A percentile compares a stretch with the other conserved stretches of the same genome.
Evolutionary conservation across 2,329 filamentous ascomycete genomes (phyloP).

Genomic region (Byssochlamys sp.): DNA sequence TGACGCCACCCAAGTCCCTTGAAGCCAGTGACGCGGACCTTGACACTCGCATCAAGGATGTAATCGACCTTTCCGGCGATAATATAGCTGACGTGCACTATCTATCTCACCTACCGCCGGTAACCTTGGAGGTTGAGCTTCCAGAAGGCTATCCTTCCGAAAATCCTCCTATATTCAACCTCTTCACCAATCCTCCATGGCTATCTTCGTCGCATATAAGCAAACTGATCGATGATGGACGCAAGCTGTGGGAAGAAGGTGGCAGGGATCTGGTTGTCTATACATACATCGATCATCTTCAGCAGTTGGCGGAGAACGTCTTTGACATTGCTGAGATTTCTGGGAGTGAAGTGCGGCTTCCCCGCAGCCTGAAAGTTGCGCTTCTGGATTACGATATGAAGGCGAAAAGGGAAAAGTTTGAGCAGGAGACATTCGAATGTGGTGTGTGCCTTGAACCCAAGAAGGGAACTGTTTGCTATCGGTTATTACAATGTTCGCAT

Average conservation of each 20-base stretch:
- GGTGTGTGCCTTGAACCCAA: slow-evolving; percentile 86
- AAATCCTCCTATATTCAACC: slow-evolving; percentile 40
- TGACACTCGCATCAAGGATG: slow-evolving; percentile 15
- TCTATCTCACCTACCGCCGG: slow-evolving; percentile 48
- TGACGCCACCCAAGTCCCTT: slow-evolving; percentile 35
- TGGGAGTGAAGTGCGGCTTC: slow-evolving; percentile 38
- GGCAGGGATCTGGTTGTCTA: slow-evolving; percentile 49
- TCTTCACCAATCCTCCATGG: slow-evolving; percentile 46
- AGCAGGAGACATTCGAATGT: slow-evolving; percentile 76
- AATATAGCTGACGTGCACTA: slow-evolving; percentile 32
- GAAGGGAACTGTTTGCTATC: slow-evolving; percentile 72
- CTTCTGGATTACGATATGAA: slow-evolving; percentile 70
- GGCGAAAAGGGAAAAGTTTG: slow-evolving; percentile 64
- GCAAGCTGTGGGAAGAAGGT: slow-evolving; percentile 50
- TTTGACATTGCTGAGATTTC: slow-evolving; percentile 40
- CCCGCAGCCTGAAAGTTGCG: slow-evolving; percentile 51
- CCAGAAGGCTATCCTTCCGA: slow-evolving; percentile 48
- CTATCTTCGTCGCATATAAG: slow-evolving; percentile 37
- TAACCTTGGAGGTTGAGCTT: slow-evolving; percentile 44
- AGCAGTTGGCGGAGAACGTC: slow-evolving; percentile 47
- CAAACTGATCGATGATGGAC: slow-evolving; percentile 39
- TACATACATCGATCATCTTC: slow-evolving; percentile 51
- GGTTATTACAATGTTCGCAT: slow-evolving; percentile 72
- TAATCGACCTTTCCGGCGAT: slow-evolving; percentile 10
- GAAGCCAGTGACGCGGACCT: slow-evolving; percentile 17